Base-by-base conservation (phyloP, 2,329 filamentous ascomycete species). In the Fusarium palustre region DNA sequence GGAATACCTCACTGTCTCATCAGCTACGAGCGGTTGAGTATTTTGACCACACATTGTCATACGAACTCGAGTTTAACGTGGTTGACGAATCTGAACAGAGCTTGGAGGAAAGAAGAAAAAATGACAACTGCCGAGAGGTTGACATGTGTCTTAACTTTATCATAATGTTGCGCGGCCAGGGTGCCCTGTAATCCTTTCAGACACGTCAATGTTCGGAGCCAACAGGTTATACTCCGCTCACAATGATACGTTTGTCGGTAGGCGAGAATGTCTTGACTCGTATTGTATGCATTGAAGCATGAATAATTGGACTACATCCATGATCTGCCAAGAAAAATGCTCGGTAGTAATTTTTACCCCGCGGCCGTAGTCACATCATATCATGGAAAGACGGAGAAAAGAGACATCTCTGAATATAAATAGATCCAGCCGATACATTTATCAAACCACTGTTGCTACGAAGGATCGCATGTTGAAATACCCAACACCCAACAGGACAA, bases 1-100 rank as follows among this genome's bases (percentile, higher is more conserved):
- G 5, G 5, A 13, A 18, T 25, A 3, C 6, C 42, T 28, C 15
- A 63, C 60, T 5, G 18, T 38, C 12, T 63, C 58, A 15, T 63
- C 60, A n/a, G 58, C 58, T 15, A 63, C 36, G 3, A 63, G 50
- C 6, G 58, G 42, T n/a, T 63, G 60, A 3, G 33, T 34, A 18
- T 63, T 31, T 4, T 2, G 12, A 3, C 24, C 31, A 2, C 20
- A 47, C 48, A 63, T 63, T 8, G 1, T 25, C 5, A 8, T 1
- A 5, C 12, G 1, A 12, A 4, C 1, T 3, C 16, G 5, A 2
- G 28, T 10, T 5, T 1, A 9, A 22, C 11, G 1, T 8, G 10
- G 1, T 1, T 20, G 18, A 1, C 15, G 7, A 36, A 7, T 1
- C 5, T 6, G 2, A 13, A 15, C 6, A 15, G 6, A 18, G 16